Percentiles rank a stretch among this genome's conserved stretches.
Conservation (phyloP, 106 monocot genomes). For the Acorus gramineus region DNA sequence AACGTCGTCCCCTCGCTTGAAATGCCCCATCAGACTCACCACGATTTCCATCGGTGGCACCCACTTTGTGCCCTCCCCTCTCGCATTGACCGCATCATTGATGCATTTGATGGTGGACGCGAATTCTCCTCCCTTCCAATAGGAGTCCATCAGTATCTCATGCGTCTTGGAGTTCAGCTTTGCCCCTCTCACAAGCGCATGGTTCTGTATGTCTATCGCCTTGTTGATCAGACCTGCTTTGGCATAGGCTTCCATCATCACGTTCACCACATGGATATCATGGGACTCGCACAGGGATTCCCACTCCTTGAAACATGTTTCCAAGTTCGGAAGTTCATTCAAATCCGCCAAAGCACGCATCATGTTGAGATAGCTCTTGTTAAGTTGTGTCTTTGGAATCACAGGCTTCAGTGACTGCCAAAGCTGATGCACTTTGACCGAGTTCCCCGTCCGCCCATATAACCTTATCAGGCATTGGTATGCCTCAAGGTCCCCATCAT, state of each 20-base stretch:
- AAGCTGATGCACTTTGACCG: slow-evolving; percentile 71
- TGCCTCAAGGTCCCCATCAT: slow-evolving; percentile 36
- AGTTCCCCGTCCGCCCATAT: slow-evolving; percentile 70
- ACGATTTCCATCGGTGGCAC: slow-evolving; percentile 38
- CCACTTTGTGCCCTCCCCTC: slow-evolving; percentile 57
- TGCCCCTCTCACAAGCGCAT: slow-evolving; percentile 41
- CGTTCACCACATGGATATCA: slow-evolving; percentile 82
- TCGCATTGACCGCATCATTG: slow-evolving; percentile 58
- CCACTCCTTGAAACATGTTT: slow-evolving; percentile 90
- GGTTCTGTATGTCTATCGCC: slow-evolving; percentile 53
- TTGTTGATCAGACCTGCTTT: slow-evolving; percentile 59
- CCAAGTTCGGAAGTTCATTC: slow-evolving; percentile 78
- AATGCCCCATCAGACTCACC: slow-evolving; percentile 44
- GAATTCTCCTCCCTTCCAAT: slow-evolving; percentile 56
- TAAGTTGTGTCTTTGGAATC: slow-evolving; percentile 45
- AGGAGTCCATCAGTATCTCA: slow-evolving; percentile 88
- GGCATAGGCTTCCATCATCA: slow-evolving; percentile 51
- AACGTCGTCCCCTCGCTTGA: slow-evolving; percentile 59
- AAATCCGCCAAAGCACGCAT: slow-evolving; percentile 80
- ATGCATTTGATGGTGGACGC: slow-evolving; percentile 39
- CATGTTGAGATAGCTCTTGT: slow-evolving; percentile 93
- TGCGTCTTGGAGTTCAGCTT: slow-evolving; percentile 77
- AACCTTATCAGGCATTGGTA: slow-evolving; percentile 91
- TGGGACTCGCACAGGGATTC: slow-evolving; percentile 58
- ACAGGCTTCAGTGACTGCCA: slow-evolving; percentile 79